Percentiles rank a stretch among this genome's conserved stretches.
Conservation (phyloP, 805 yeast genomes). For the Naumovozyma baii region DNA sequence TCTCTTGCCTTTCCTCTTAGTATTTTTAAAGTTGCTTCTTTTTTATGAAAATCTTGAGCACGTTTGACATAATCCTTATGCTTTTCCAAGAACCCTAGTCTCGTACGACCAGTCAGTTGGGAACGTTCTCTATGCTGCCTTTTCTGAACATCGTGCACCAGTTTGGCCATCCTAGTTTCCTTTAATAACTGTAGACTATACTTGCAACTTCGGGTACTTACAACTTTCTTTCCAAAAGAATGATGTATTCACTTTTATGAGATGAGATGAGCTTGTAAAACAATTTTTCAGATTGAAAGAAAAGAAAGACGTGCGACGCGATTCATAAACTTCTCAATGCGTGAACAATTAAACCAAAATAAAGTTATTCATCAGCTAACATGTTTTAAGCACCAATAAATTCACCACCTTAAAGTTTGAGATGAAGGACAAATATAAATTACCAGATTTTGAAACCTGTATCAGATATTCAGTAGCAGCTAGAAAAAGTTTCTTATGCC, state of each 20-base stretch:
- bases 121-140: conserved; percentile 93
- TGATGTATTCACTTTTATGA: no score
- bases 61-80: conserved; percentile 74
- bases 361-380: no score
- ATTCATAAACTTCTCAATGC: background rate
- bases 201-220: no score
- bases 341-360: no score
- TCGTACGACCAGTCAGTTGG: conserved; percentile 65
- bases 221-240: no score
- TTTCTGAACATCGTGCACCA: conserved; percentile 86
- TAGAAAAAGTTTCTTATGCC: conserved; percentile 13
- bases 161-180: conserved; percentile 47
- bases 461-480: conserved; percentile 14
- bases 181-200: no score
- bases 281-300: background rate
- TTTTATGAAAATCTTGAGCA: conserved; percentile 55
- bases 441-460: conserved; percentile 15
- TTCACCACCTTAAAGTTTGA: background rate
- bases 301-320: background rate
- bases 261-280: conserved; percentile 5
- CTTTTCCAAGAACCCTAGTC: conserved; percentile 83
- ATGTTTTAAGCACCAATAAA: no score
- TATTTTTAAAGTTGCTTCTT: conserved; percentile 53
- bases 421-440: conserved; percentile 1
- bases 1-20: conserved; percentile 61